phyloP scores from a whole-genome alignment of 2,329 filamentous ascomycete species.

The Teratosphaeriaceae sp. region DNA sequence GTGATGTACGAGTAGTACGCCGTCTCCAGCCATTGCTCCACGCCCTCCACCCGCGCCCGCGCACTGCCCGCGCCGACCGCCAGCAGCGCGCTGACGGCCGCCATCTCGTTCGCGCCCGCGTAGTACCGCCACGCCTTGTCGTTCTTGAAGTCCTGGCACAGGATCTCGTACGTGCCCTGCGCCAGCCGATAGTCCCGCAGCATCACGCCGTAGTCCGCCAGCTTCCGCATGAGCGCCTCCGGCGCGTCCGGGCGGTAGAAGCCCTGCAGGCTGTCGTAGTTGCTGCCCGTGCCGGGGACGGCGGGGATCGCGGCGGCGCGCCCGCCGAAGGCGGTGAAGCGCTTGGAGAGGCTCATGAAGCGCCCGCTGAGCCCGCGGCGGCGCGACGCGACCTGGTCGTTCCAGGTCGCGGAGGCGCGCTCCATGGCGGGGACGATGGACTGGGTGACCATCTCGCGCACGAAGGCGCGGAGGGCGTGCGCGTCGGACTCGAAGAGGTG shows the following conservation, averaged over 20 bases:
- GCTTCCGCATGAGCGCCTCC: slow-evolving; percentile 85
- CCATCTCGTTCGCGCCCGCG: slow-evolving; percentile 93
- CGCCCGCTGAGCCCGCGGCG: slow-evolving; percentile 81
- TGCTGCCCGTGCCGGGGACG: slow-evolving; percentile 49
- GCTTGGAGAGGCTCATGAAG: slow-evolving; percentile 90
- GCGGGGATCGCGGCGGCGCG: slow-evolving; percentile 51
- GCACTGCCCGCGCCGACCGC: slow-evolving; percentile 60
- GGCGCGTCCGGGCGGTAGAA: slow-evolving; percentile 79
- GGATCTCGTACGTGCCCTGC: slow-evolving; percentile 82
- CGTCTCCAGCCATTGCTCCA: slow-evolving; percentile 83
- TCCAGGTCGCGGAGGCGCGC: slow-evolving; percentile 83
- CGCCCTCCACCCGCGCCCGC: slow-evolving; percentile 70
- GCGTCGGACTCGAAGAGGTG: slow-evolving; percentile 92
- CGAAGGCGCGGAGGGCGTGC: slow-evolving; percentile 78
- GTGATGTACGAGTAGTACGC: slow-evolving; percentile 90
- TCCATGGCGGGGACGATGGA: slow-evolving; percentile 97
- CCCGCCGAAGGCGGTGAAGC: slow-evolving; percentile 74
- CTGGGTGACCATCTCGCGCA: slow-evolving; percentile 91
- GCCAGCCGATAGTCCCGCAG: slow-evolving; percentile 92
- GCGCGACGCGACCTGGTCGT: slow-evolving; percentile 90
- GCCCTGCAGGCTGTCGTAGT: slow-evolving; percentile 70
- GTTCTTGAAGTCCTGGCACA: slow-evolving; percentile 82
- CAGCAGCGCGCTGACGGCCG: slow-evolving; percentile 74
- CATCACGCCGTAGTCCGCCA: slow-evolving; percentile 96
- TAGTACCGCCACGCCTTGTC: slow-evolving; percentile 97